Base-by-base conservation (phyloP, 2,329 filamentous ascomycete species). In the Trichophyton mentagrophytes region DNA sequence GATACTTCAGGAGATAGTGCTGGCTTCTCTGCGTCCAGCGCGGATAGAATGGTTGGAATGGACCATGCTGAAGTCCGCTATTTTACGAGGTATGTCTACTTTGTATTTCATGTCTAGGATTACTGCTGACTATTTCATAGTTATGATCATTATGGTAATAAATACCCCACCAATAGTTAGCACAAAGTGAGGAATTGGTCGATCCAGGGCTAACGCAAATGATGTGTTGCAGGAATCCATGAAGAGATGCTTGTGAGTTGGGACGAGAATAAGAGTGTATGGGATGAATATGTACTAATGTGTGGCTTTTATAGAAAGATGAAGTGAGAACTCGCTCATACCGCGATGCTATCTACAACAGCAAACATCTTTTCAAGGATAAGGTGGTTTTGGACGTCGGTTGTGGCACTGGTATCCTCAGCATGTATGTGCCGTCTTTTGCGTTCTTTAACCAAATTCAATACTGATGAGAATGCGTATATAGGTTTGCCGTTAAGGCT, bases 1-100 rank as follows among this genome's bases (percentile, higher is more conserved):
- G 40, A 57, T 57, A 44, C 17, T 44, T 25, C 55, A 25, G 22
- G 33, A 44, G 55, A 57, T 33, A 44, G 8, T 38, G 27, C 33
- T n/a, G 40, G 55, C 36, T 57, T 44, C 33, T 22, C 55, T 57
- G 51, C 61, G 22, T 66, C 71, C 62, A 75, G 73, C 69, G 76
- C 76, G 63, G 77, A 79, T 65, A 72, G 75, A 63, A 77, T 78
- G 75, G 74, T 75, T 38, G 77, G 75, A 68, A 86, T 96, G 82
- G 87, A 89, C 73, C 91, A 96, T 79, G 93, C 91, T 66, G 93
- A 99, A 81, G 90, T 95, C 76, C 93, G 97, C 77, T 99, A 97
- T 81, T 97, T 97, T 80, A 97, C 96, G 79, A 96, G 90, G 91
- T 95, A 78, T 61, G 58, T 61, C 57, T 58, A 27, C 56, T n/a